Evolutionary conservation across 169 alveolate species (phyloP).

Genomic region (Babesia bovis): DNA sequence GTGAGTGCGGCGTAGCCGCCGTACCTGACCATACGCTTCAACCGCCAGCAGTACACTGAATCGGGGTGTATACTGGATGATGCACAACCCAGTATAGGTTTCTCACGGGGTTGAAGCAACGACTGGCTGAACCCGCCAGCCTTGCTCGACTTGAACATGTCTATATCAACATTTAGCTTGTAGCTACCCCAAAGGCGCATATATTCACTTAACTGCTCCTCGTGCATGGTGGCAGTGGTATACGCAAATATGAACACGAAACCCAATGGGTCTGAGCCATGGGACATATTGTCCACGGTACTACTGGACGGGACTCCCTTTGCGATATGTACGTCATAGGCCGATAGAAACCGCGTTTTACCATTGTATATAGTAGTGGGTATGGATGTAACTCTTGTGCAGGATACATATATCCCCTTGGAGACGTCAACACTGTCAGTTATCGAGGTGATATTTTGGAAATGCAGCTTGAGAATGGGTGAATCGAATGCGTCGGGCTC

Average conservation of each 20-base stretch:
- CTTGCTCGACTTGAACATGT: constrained; percentile 9
- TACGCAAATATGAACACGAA: constrained; percentile 47
- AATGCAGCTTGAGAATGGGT: constrained; percentile 72
- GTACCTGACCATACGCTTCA: constrained; percentile 77
- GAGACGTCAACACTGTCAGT: constrained; percentile 41
- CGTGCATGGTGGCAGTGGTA: constrained; percentile 46
- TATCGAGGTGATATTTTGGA: constrained; percentile 45
- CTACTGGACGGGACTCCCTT: constrained; percentile 18
- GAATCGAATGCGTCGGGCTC: constrained; percentile 78
- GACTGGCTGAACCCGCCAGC: constrained; percentile 61
- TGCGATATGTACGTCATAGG: constrained; percentile 47
- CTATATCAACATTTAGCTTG: constrained; percentile 27
- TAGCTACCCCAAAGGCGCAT: constrained; percentile 26
- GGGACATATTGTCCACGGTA: neutral
- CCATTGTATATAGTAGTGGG: constrained; percentile 71
- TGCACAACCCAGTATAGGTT: constrained; percentile 56
- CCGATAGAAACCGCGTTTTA: constrained; percentile 73
- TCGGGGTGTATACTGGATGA: constrained; percentile 46
- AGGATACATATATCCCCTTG: constrained; percentile 60
- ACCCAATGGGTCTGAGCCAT: constrained; percentile 35
- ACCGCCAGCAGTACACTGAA: constrained; percentile 74
- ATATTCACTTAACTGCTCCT: constrained; percentile 37
- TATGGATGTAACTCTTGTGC: constrained; percentile 66
- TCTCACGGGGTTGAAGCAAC: constrained; percentile 69
- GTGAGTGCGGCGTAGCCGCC: constrained; percentile 80